Conservation (phyloP, 2,329 filamentous ascomycete genomes). For the Venturia nashicola region DNA sequence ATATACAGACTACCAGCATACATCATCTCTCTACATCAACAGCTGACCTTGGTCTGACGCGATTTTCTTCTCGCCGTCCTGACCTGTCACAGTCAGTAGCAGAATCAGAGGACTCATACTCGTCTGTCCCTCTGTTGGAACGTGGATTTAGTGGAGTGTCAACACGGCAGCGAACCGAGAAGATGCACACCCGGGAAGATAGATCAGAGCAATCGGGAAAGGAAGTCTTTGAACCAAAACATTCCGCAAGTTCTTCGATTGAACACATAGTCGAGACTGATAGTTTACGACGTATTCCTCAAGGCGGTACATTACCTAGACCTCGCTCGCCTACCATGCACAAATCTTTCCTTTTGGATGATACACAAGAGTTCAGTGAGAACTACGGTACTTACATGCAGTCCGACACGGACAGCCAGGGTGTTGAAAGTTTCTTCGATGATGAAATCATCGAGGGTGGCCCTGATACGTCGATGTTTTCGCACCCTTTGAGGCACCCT, state of each 20-base stretch:
- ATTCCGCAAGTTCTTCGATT: slow-evolving; percentile 34
- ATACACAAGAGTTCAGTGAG: slow-evolving; percentile 44
- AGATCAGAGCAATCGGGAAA: not conserved
- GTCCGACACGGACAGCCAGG: slow-evolving; percentile 36
- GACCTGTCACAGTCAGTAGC: slow-evolving; percentile 25
- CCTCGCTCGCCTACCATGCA: slow-evolving; percentile 14
- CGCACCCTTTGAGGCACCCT: slow-evolving; percentile 25
- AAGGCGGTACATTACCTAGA: slow-evolving; percentile 28
- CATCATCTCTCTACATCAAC: slow-evolving; percentile 16
- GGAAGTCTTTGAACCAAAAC: not conserved
- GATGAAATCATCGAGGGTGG: slow-evolving; percentile 30
- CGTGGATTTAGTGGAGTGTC: slow-evolving; percentile 33
- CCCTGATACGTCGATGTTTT: slow-evolving; percentile 15
- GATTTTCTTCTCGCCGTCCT: not conserved
- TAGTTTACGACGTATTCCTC: slow-evolving; percentile 36
- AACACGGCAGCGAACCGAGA: not conserved
- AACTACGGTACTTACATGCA: slow-evolving; percentile 33
- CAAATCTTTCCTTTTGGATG: slow-evolving; percentile 38
- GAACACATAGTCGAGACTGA: slow-evolving; percentile 39
- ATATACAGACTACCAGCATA: slow-evolving; percentile 23
- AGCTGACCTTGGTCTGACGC: not conserved
- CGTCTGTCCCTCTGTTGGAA: slow-evolving; percentile 64
- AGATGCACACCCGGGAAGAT: not conserved
- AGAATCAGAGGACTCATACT: slow-evolving; percentile 61
- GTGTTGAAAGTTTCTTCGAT: slow-evolving; percentile 36